Percentiles rank a stretch among this genome's conserved stretches.
Conservation (phyloP, 2,329 filamentous ascomycete species). For the Botryotinia calthae region DNA sequence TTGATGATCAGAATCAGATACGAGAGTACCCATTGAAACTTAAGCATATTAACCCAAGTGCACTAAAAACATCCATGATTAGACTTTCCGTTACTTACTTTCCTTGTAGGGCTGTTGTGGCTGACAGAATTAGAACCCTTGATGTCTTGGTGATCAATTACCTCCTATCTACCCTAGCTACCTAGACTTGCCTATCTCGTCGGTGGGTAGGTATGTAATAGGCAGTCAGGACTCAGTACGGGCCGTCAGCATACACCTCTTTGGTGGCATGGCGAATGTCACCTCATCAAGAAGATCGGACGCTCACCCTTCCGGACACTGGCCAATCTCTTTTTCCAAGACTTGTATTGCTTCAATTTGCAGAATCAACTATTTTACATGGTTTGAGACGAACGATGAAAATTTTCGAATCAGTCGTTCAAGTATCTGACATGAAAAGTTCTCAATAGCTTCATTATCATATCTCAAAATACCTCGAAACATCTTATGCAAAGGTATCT, state of each 20-base stretch:
- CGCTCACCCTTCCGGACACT: slow-evolving; percentile 28
- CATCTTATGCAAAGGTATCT: background rate
- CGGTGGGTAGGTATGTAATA: background rate
- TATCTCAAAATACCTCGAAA: slow-evolving; percentile 7
- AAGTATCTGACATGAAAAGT: background rate
- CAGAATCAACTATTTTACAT: background rate
- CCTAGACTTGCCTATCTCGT: background rate
- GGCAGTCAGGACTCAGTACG: background rate
- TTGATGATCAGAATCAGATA: background rate
- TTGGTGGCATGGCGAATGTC: background rate
- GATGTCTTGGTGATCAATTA: background rate
- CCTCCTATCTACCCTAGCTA: background rate
- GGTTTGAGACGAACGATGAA: slow-evolving; percentile 11
- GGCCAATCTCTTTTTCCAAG: slow-evolving; percentile 27
- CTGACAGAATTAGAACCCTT: slow-evolving; percentile 16
- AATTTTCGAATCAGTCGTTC: background rate
- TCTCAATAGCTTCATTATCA: background rate
- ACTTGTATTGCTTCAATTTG: slow-evolving; percentile 4
- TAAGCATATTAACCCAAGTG: background rate
- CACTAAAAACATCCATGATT: background rate
- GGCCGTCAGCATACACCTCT: background rate
- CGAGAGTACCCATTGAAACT: background rate
- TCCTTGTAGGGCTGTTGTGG: slow-evolving; percentile 13
- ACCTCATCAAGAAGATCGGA: slow-evolving; percentile 23
- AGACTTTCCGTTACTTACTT: background rate